Base-by-base conservation (phyloP, 148 eudicot species). In the Rhododendron mucronatum region DNA sequence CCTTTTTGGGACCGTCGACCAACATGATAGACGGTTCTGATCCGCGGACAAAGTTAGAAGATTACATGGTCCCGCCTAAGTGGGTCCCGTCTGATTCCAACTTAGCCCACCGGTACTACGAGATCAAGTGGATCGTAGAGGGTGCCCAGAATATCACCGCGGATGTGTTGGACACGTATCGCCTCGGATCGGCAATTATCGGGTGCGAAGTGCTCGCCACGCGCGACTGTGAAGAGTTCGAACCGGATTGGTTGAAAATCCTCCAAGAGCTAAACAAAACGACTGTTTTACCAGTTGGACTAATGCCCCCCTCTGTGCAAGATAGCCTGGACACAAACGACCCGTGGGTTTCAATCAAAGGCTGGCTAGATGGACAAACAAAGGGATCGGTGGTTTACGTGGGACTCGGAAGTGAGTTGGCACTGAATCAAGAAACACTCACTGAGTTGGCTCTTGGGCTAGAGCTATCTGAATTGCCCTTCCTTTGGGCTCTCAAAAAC, bases 361-460 rank as follows among this genome's bases (percentile, higher is more conserved):
- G 35, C 12, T 37, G 81, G 71, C 86, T 76, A 3, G 41, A 37
- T 18, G 26, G 53, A 12, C 86, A 76, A 50, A 53, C 13, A 5
- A 55, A 5, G 30, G 69, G 71, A 23, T 53, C 86, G 0, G 86
- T 84, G 33, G 86, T 74, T 84, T 84, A 75, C 73, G 71, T 76
- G 39, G 86, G 73, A n/a, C 63, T 84, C n/a, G 86, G 86, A 28
- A 84, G 86, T 47, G 86, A 84, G 71, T 53, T 71, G 13, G 39
- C 51, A 2, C 47, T 39, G 48, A 39, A 53, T 76, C 53, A 33
- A 26, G 51, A 76, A 3, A 30, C 55, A 76, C 59, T 84, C 73
- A 76, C 33, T 16, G 85, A 87, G 88, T 78, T 87, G 65, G 86
- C 88, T 15, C 53, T 83, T 13, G 88, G 88, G 16, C 39, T 87